phyloP scores from a whole-genome alignment of 225 moss, liverwort and hornwort genomes.

The Marchantia polymorpha region DNA sequence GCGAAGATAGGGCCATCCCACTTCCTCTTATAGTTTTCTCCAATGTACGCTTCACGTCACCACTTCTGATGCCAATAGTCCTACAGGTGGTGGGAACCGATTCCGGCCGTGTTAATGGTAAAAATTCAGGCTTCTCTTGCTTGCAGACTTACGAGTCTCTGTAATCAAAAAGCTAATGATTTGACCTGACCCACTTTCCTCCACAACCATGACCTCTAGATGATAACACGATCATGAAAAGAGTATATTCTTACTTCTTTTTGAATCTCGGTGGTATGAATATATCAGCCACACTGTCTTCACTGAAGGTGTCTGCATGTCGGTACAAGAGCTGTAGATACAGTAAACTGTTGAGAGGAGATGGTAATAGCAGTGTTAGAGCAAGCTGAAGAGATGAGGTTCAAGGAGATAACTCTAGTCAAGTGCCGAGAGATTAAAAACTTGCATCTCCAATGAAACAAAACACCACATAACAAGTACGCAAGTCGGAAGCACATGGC shows the following conservation, averaged over 20 bases:
- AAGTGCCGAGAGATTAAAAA: too few relatives aligned
- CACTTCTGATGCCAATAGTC: conserved; percentile 67
- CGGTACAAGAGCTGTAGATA: conserved; percentile 84
- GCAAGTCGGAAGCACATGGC: too few relatives aligned
- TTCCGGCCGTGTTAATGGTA: neutral
- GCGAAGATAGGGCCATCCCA: conserved; percentile 67
- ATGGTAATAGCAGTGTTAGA: neutral
- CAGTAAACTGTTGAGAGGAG: conserved; percentile 52
- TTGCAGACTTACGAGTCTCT: neutral
- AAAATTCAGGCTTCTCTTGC: neutral
- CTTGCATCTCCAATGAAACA: neutral
- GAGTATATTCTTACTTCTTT: neutral
- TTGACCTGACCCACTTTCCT: neutral
- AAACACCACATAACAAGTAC: neutral
- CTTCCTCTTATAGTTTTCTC: conserved; percentile 68
- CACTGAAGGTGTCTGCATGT: conserved; percentile 63
- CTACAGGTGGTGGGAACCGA: neutral
- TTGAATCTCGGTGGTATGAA: conserved; percentile 54
- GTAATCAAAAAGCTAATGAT: neutral
- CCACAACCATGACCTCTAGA: neutral
- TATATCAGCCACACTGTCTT: conserved; percentile 64
- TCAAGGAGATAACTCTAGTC: too few relatives aligned
- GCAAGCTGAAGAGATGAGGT: neutral
- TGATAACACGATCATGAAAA: neutral
- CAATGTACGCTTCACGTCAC: conserved; percentile 62